These are phyloP conservation scores for Solanum chmielewskii DNA, from an alignment of 257 asterid species.

Conservation along the genomic window DNA sequence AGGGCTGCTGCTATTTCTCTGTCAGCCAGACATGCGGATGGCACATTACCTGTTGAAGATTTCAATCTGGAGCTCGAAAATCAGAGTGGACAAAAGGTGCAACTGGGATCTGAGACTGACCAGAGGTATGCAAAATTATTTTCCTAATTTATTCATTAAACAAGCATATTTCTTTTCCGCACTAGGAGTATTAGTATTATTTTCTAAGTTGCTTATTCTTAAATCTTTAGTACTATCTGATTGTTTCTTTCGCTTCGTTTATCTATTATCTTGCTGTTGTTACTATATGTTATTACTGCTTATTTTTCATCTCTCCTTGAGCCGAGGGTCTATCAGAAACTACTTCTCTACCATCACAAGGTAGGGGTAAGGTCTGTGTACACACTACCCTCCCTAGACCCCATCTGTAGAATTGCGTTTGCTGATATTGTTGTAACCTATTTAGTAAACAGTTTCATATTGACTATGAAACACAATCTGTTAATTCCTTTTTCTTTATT, in stretches of 20 bases:
- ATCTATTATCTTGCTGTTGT: not conserved
- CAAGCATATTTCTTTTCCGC: not conserved
- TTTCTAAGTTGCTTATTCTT: not conserved
- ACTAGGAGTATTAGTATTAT: not conserved
- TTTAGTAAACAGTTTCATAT: not conserved
- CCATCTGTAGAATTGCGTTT: not conserved
- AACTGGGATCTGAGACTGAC: conserved; percentile 88
- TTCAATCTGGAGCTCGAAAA: conserved; percentile 91
- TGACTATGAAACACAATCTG: not conserved
- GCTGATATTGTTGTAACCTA: not conserved
- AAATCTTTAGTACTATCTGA: not conserved
- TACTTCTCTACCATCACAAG: too few relatives aligned
- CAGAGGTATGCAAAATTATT: conserved; percentile 36
- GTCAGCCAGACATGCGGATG: conserved; percentile 74
- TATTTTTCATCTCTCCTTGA: not conserved
- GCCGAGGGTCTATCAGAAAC: not conserved
- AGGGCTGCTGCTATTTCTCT: conserved; percentile 75
- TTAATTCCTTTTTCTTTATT: not conserved
- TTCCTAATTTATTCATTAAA: not conserved
- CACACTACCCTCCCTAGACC: not conserved
- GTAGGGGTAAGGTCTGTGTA: not conserved
- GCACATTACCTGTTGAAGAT: conserved; percentile 83
- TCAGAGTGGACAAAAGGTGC: conserved; percentile 80
- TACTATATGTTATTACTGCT: not conserved
- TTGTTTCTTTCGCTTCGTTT: not conserved